Percentiles rank a stretch among this genome's conserved stretches.
These are phyloP conservation scores for Xylaria sp. DNA, from an alignment of 2,329 filamentous ascomycete species.

Conservation along the genomic window DNA sequence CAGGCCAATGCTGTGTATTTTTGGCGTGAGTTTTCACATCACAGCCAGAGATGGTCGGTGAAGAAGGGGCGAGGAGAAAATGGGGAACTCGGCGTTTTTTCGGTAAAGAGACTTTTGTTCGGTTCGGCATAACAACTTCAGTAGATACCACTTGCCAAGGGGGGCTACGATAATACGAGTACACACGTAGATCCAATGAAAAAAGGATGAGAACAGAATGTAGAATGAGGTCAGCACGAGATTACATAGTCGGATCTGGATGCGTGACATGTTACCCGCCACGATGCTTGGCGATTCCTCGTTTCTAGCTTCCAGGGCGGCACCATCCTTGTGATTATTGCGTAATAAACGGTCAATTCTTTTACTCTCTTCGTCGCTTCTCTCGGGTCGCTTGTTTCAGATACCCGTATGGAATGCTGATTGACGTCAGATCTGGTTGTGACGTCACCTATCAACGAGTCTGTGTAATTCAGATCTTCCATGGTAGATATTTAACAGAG, in stretches of 20 bases:
- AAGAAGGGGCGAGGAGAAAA: slow-evolving; percentile 33
- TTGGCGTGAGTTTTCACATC: background rate
- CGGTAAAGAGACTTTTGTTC: slow-evolving; percentile 14
- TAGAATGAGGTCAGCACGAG: background rate
- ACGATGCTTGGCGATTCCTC: background rate
- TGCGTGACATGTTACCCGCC: too few species aligned
- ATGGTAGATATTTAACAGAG: slow-evolving; percentile 4
- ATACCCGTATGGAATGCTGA: background rate
- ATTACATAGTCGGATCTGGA: background rate
- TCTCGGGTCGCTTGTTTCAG: background rate
- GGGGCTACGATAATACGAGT: slow-evolving; percentile 11
- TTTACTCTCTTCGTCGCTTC: too few species aligned
- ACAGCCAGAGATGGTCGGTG: background rate
- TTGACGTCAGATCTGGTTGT: slow-evolving; percentile 25
- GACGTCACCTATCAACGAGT: slow-evolving; percentile 12
- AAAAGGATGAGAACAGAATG: background rate
- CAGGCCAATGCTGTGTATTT: background rate
- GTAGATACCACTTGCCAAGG: slow-evolving; percentile 20
- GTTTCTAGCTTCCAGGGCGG: background rate
- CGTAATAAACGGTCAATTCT: background rate
- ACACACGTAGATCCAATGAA: slow-evolving; percentile 10
- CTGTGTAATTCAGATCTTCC: background rate
- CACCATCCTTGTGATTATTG: background rate
- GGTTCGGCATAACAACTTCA: slow-evolving; percentile 12
- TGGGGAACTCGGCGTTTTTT: slow-evolving; percentile 26